A percentile compares a stretch with the other conserved stretches of the same genome.
Conservation (phyloP, 1,284 basidiomycete species). For the Sanguinoderma infundibulare region DNA sequence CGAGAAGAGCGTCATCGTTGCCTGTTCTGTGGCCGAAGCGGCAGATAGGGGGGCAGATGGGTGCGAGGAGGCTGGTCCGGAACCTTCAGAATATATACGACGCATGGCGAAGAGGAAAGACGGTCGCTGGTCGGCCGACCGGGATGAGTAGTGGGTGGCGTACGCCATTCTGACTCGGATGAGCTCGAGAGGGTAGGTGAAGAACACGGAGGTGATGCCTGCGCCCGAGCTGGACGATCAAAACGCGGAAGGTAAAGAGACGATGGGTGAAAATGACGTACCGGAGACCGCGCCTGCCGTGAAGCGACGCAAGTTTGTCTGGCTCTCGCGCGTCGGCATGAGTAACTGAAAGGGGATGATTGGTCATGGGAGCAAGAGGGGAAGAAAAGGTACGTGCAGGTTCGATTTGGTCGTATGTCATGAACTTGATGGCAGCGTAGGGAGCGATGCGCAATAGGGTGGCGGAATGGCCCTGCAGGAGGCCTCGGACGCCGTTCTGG, state of each 20-base stretch:
- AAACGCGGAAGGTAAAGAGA: neutral
- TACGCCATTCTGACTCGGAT: constrained; percentile 96
- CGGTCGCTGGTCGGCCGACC: constrained; percentile 42
- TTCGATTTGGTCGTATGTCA: constrained; percentile 93
- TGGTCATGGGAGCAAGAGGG: neutral
- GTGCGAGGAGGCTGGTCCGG: constrained; percentile 31
- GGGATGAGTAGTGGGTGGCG: constrained; percentile 58
- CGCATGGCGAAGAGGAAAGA: constrained; percentile 67
- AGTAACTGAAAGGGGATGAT: constrained; percentile 48
- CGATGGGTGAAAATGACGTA: constrained; percentile 35
- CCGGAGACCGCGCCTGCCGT: constrained; percentile 89
- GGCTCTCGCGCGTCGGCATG: constrained; percentile 83
- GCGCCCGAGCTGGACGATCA: neutral
- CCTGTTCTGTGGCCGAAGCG: constrained; percentile 13
- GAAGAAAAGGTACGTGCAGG: constrained; percentile 50
- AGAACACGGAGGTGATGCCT: constrained; percentile 89
- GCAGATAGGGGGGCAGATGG: neutral
- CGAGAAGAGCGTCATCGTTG: constrained; percentile 42
- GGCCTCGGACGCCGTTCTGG: constrained; percentile 74
- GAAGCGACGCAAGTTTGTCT: constrained; percentile 88
- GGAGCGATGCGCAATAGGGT: constrained; percentile 90
- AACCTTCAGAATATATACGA: constrained; percentile 74
- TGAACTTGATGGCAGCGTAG: constrained; percentile 97
- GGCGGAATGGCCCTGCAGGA: constrained; percentile 96
- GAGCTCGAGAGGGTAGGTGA: constrained; percentile 95